Conservation (phyloP, 2,329 filamentous ascomycete species). For the Sclerotinia spermophila region DNA sequence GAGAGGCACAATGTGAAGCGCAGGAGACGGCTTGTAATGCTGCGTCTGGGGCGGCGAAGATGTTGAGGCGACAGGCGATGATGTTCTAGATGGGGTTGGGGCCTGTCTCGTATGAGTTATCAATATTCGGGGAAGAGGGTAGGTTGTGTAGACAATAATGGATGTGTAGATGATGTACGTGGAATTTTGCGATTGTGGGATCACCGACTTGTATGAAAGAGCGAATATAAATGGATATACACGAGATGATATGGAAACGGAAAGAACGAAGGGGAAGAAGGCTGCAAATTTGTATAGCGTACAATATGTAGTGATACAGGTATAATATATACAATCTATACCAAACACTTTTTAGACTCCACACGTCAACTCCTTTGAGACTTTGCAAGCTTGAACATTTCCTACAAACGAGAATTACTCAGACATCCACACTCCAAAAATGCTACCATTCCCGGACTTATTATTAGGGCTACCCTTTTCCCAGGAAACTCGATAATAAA, state of each 20-base stretch:
- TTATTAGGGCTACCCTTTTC: too few species aligned
- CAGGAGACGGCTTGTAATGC: conserved; percentile 44
- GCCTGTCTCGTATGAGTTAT: too few species aligned
- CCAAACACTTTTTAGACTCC: neutral
- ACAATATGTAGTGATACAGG: neutral
- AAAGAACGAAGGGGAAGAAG: neutral
- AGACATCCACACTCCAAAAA: too few species aligned
- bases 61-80: neutral
- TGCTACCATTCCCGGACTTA: too few species aligned
- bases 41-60: conserved; percentile 2
- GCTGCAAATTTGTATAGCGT: neutral
- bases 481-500: too few species aligned
- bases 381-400: too few species aligned
- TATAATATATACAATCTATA: neutral
- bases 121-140: neutral
- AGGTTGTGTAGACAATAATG: too few species aligned
- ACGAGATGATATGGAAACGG: neutral
- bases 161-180: neutral
- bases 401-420: too few species aligned
- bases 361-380: neutral
- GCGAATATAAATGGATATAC: neutral
- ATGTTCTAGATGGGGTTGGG: neutral
- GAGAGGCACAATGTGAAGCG: conserved; percentile 50
- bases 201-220: neutral
- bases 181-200: neutral